phyloP scores from a whole-genome alignment of 2,329 filamentous ascomycete species.

The Cercospora nicotianae region DNA sequence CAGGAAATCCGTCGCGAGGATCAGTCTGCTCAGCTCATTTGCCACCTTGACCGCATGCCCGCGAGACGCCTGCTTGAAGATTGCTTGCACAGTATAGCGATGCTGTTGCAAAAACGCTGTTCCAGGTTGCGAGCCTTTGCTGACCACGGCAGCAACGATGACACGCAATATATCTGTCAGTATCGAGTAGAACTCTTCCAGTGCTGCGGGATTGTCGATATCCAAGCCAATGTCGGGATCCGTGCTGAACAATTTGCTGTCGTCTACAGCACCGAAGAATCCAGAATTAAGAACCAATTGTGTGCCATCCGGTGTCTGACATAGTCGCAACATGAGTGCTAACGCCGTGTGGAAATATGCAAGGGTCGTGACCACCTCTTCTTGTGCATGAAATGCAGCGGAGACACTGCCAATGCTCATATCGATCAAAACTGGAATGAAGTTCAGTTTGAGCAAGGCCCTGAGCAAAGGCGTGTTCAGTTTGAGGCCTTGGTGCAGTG shows the following conservation, averaged over 20 bases:
- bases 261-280: constrained; percentile 76
- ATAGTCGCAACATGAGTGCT: constrained; percentile 77
- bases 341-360: constrained; percentile 72
- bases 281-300: constrained; percentile 85
- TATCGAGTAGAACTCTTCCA: constrained; percentile 80
- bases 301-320: constrained; percentile 80
- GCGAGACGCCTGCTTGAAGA: constrained; percentile 74
- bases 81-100: constrained; percentile 77
- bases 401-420: constrained; percentile 76
- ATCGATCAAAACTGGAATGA: constrained; percentile 85
- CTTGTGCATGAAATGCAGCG: constrained; percentile 55
- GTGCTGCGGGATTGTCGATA: constrained; percentile 65
- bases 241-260: constrained; percentile 80
- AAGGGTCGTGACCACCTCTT: constrained; percentile 57
- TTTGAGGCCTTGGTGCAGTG: constrained; percentile 66
- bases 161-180: constrained; percentile 79
- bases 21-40: constrained; percentile 79
- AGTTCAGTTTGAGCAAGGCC: constrained; percentile 80
- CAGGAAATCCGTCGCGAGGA: constrained; percentile 78
- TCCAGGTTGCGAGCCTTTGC: constrained; percentile 73
- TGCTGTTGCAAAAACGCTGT: constrained; percentile 80
- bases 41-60: constrained; percentile 67
- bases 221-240: constrained; percentile 90
- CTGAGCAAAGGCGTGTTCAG: constrained; percentile 75
- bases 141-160: constrained; percentile 77